Evolutionary conservation across 495 filamentous ascomycete genomes (phyloP), one percentile per base, ranked within the genome.

Genomic region (Elaphomyces granulatus): DNA sequence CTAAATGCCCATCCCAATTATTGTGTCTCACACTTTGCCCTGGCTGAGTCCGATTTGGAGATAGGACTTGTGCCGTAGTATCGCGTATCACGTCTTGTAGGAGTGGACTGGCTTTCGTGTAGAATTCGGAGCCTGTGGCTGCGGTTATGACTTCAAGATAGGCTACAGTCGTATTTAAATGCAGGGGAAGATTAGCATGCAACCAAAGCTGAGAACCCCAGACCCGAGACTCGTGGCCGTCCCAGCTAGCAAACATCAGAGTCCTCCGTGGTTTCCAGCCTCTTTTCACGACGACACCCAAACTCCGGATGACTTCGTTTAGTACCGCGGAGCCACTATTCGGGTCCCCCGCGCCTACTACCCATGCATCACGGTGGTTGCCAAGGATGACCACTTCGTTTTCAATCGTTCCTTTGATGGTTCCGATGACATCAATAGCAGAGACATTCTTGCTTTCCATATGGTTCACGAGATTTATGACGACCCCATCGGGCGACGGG

Each of bases 311-410:
- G 16, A 88, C 67, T 56, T 90, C 84, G 15, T 87, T 60, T 67
- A 87, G 18, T 81, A 83, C 66, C 15, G 82, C 83, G 0, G 82
- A 85, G 3, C 83, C 84, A 19, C 75, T 78, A 43, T 78, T 76
- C 0, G 83, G 77, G 43, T 80, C 75, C 0, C 68, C 68, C 16
- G 81, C 79, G 20, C 84, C 83, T 32, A 79, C 77, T 9, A 71
- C 76, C 80, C 80, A 87, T 0, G 81, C 78, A 58, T 92, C 83
- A n/a, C 82, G 73, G 48, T 92, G 83, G 46, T 88, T 88, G 2
- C 83, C 83, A 3, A 87, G 59, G 2, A 90, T 63, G 43, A 87
- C 63, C n/a, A 86, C 80, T 48, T 87, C 82, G 38, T 80, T 68
- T 1, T 70, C 59, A 31, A 85, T 68, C 2, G 74, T 80, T 15